Evolutionary conservation across 1,139 yeast genomes (phyloP).

Genomic region (Candida frijolesensis): DNA sequence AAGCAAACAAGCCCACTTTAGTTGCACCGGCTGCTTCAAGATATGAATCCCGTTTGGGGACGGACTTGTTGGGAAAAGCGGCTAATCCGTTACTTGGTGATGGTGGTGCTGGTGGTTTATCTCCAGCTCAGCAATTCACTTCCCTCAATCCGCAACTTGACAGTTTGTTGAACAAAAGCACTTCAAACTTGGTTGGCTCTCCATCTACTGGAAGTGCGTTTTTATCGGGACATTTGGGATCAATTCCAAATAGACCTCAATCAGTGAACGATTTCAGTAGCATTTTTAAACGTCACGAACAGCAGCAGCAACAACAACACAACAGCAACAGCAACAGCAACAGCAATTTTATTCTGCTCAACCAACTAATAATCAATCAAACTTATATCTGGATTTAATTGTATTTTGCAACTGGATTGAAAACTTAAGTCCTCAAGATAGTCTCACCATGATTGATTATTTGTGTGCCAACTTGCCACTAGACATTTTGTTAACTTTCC

Average conservation of each 20-base stretch:
- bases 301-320: conserved; percentile 12
- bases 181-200: conserved; percentile 6
- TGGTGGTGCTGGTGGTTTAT: conserved; percentile 17
- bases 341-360: background rate
- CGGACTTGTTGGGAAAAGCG: conserved; percentile 12
- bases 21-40: conserved; percentile 17
- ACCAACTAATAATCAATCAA: conserved; percentile 13
- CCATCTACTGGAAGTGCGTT: conserved; percentile 16
- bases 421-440: conserved; percentile 57
- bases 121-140: conserved; percentile 22
- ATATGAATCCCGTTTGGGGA: conserved; percentile 7
- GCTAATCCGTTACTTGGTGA: conserved; percentile 23
- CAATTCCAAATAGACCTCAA: conserved; percentile 46
- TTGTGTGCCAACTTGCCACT: conserved; percentile 51
- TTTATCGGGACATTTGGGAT: conserved; percentile 22
- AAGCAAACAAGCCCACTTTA: conserved; percentile 10
- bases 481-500: conserved; percentile 51
- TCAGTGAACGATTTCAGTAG: conserved; percentile 45
- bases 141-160: conserved; percentile 12
- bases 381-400: conserved; percentile 48
- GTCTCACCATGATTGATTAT: conserved; percentile 59
- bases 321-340: conserved; percentile 5
- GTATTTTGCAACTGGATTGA: conserved; percentile 64
- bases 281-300: conserved; percentile 23
- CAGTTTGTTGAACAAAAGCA: conserved; percentile 14